Conservation (phyloP, 2,329 filamentous ascomycete species). For the Periglandula ipomoeae region DNA sequence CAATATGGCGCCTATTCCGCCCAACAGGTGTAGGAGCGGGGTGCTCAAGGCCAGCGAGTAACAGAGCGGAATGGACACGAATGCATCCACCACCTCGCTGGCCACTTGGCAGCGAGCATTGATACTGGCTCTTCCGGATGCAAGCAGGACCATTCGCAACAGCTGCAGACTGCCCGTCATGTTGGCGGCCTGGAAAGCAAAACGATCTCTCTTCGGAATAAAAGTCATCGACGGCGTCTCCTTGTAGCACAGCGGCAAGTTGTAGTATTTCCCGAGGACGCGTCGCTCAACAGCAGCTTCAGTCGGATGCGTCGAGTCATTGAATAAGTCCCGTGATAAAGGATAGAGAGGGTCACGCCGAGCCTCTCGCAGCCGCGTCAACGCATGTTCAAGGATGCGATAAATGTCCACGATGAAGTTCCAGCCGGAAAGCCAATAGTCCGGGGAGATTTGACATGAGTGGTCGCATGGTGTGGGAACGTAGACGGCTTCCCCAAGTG, state of each 20-base stretch:
- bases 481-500: constrained; percentile 3
- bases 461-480: constrained; percentile 3
- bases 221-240: constrained; percentile 17
- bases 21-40: constrained; percentile 24
- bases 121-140: constrained; percentile 17
- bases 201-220: constrained; percentile 19
- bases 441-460: constrained; percentile 6
- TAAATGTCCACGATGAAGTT: constrained; percentile 50
- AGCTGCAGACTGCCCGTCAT: constrained; percentile 25
- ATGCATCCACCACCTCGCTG: constrained; percentile 19
- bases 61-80: constrained; percentile 13
- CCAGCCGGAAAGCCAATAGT: constrained; percentile 44
- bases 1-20: constrained; percentile 24
- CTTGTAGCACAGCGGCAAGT: constrained; percentile 20
- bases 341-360: constrained; percentile 10
- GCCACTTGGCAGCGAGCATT: constrained; percentile 22
- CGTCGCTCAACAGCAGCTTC: constrained; percentile 13
- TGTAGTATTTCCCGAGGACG: constrained; percentile 17
- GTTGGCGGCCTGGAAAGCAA: constrained; percentile 27
- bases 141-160: constrained; percentile 22
- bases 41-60: constrained; percentile 20
- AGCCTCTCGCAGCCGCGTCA: constrained; percentile 17
- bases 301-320: constrained; percentile 11
- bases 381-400: constrained; percentile 43
- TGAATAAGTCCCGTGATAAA: constrained; percentile 14